Percentiles rank a stretch among this genome's conserved stretches.
Evolutionary conservation across 805 yeast species (phyloP).

Genomic region (Yamadazyma ubonensis): DNA sequence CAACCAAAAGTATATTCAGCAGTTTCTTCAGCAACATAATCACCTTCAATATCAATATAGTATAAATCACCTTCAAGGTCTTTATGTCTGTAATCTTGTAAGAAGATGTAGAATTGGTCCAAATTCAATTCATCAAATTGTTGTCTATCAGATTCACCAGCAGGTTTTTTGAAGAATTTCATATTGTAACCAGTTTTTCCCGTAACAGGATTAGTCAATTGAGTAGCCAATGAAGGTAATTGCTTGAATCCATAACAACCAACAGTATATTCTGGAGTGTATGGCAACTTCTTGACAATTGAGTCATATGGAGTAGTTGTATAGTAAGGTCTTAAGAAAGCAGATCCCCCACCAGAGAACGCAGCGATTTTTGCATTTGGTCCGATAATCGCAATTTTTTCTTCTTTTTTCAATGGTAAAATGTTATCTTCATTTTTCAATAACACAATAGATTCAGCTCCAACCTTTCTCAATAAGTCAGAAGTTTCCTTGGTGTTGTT

Average conservation of each 20-base stretch:
- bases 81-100: conserved; percentile 21
- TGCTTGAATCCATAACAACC: conserved; percentile 31
- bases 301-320: conserved; percentile 27
- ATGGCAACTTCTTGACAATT: conserved; percentile 16
- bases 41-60: conserved; percentile 45
- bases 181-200: conserved; percentile 25
- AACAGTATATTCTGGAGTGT: conserved; percentile 24
- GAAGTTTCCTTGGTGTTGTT: conserved; percentile 28
- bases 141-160: conserved; percentile 12
- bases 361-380: conserved; percentile 31
- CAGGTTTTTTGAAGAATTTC: conserved; percentile 22
- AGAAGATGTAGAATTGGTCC: conserved; percentile 19
- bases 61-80: conserved; percentile 25
- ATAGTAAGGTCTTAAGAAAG: conserved; percentile 27
- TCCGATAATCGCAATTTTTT: conserved; percentile 31
- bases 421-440: conserved; percentile 26
- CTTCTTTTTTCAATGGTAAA: conserved; percentile 31
- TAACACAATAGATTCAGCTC: conserved; percentile 28
- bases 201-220: conserved; percentile 21
- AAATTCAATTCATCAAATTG: conserved; percentile 23
- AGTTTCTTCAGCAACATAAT: conserved; percentile 44
- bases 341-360: conserved; percentile 37
- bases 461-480: conserved; percentile 21
- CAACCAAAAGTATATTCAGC: conserved; percentile 54
- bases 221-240: conserved; percentile 27